phyloP scores from a whole-genome alignment of 441 rosid genomes.

The Gossypium laxum region DNA sequence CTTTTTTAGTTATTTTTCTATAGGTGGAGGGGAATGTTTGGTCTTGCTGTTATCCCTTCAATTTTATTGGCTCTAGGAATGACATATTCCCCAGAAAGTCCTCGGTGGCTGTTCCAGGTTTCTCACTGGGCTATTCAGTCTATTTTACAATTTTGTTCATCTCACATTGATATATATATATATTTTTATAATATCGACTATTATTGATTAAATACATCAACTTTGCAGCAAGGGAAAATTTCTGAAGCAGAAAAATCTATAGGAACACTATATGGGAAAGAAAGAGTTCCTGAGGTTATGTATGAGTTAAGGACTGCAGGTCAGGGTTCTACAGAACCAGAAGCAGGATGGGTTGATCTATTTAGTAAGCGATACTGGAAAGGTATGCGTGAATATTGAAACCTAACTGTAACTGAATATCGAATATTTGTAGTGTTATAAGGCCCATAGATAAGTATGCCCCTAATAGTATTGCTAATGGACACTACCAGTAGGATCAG shows the following conservation, averaged over 20 bases:
- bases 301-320: slow-evolving; percentile 49
- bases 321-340: slow-evolving; percentile 77
- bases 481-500: neutral
- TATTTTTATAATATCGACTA: neutral
- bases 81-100: slow-evolving; percentile 93
- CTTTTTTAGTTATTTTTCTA: slow-evolving; percentile 10
- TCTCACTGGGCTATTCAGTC: slow-evolving; percentile 6
- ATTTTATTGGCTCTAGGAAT: slow-evolving; percentile 77
- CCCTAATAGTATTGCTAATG: neutral
- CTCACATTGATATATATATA: neutral
- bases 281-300: slow-evolving; percentile 77
- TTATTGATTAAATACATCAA: slow-evolving; percentile 14
- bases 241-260: slow-evolving; percentile 70
- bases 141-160: neutral
- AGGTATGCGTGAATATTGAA: slow-evolving; percentile 38
- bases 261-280: slow-evolving; percentile 71
- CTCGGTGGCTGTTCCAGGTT: slow-evolving; percentile 98
- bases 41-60: slow-evolving; percentile 71
- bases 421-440: neutral
- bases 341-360: slow-evolving; percentile 92
- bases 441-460: neutral
- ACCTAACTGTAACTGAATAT: neutral
- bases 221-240: slow-evolving; percentile 71
- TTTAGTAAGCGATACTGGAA: slow-evolving; percentile 85
- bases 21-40: slow-evolving; percentile 99